Evolutionary conservation across 1,139 yeast genomes (phyloP), one percentile per base, ranked within the genome.

Genomic region (Arxiozyma heterogenica): DNA sequence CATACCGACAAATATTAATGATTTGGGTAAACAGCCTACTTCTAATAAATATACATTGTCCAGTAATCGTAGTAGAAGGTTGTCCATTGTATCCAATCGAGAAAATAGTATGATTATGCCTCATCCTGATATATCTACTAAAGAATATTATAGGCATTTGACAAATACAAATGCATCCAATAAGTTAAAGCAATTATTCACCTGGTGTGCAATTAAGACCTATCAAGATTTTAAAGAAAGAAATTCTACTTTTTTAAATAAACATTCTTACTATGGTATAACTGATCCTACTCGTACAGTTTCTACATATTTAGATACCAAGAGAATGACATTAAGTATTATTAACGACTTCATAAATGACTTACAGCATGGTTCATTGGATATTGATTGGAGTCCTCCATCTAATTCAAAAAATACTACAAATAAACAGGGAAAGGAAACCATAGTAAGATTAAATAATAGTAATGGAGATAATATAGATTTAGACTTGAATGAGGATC

Each of bases 61-160:
- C 21, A 54, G 57, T 9, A 64, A 63, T 50, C 57, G 68, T 21
- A 67, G 68, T 15, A 55, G 64, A 27, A 55, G 68, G 49, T 47
- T 64, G 17, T 66, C 70, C 0, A 57, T 61, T 41, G 51, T 64
- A 27, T 61, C 64, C 7, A 55, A 58, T 22, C 60, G 64, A 44
- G 59, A 57, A 34, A 60, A 58, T 6, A 58, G 57, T 21, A 59
- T 65, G 18, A 57, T 65, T 9, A 63, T 69, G 4, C 71, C 71
- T 12, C 69, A 67, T 54, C 59, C 58, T 39, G 69, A 67, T 51
- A 63, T 67, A 2, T 69, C 69, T 1, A 67, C 62, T 44, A 58
- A 61, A 22, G 67, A 66, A 50, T 67, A 65, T 49, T 67, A 66
- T 52, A 62, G 67, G 47, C 68, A 67, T 53, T 56, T 67, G 39